These are phyloP conservation scores for Lactarius deliciosus DNA, from an alignment of 768 basidiomycete genomes.

Conservation along the genomic window DNA sequence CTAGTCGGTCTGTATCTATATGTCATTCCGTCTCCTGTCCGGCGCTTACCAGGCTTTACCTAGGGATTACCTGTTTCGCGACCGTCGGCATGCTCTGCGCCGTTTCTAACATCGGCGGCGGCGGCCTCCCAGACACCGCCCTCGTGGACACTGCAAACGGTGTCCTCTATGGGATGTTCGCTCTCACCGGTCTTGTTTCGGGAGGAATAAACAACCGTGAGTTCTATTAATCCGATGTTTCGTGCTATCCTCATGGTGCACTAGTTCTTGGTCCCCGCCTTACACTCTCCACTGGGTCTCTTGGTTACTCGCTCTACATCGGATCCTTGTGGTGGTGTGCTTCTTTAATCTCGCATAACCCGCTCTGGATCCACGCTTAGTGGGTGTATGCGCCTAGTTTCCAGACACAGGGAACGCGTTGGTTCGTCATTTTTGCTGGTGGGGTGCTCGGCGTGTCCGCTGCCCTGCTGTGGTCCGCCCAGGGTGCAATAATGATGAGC, in stretches of 20 bases:
- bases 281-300: conserved; percentile 51
- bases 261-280: conserved; percentile 47
- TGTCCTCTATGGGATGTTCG: conserved; percentile 46
- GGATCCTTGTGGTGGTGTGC: conserved; percentile 47
- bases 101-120: conserved; percentile 40
- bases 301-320: conserved; percentile 53
- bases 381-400: conserved; percentile 31
- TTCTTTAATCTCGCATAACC: no score
- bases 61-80: conserved; percentile 35
- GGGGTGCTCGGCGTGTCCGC: conserved; percentile 52
- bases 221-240: conserved; percentile 20
- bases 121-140: conserved; percentile 41
- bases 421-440: conserved; percentile 51
- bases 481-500: conserved; percentile 54
- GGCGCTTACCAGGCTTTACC: background rate
- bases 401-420: conserved; percentile 40
- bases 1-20: conserved; percentile 21
- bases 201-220: conserved; percentile 41
- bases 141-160: conserved; percentile 44
- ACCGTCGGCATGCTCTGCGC: conserved; percentile 44
- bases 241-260: no score
- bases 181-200: conserved; percentile 43
- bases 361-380: background rate
- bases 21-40: no score
- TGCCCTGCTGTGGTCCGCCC: conserved; percentile 53